phyloP scores from a whole-genome alignment of 2,329 filamentous ascomycete species.

The Trichophyton benhamiae region DNA sequence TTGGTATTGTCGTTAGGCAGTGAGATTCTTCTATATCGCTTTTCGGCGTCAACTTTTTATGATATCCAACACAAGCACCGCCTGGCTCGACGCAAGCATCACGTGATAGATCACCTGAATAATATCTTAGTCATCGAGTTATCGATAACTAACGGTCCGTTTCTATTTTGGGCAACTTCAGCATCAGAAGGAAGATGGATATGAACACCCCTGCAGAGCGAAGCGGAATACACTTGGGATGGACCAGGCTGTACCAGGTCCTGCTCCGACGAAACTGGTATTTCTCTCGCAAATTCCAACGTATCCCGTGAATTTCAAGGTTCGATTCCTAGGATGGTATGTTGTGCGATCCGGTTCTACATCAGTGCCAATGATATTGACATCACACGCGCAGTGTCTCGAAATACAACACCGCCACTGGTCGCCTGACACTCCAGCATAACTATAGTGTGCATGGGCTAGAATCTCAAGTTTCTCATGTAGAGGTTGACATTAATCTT shows the following conservation, averaged over 20 bases:
- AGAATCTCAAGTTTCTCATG: conserved; percentile 19
- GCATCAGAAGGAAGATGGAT: background rate
- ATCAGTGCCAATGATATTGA: background rate
- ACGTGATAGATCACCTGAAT: background rate
- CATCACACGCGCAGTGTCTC: conserved; percentile 40
- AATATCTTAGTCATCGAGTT: background rate
- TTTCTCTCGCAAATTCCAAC: conserved; percentile 51
- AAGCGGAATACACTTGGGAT: conserved; percentile 17
- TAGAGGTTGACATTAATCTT: conserved; percentile 60
- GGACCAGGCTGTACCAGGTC: conserved; percentile 35
- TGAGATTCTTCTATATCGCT: background rate
- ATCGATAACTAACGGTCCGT: background rate
- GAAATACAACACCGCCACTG: conserved; percentile 45
- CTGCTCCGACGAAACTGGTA: conserved; percentile 47
- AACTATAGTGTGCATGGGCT: conserved; percentile 35
- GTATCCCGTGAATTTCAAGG: conserved; percentile 54
- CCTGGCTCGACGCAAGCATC: background rate
- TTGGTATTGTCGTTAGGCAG: background rate
- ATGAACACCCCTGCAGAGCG: background rate
- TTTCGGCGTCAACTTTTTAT: background rate
- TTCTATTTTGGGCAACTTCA: background rate
- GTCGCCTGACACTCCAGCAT: conserved; percentile 56
- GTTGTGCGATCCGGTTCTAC: conserved; percentile 20
- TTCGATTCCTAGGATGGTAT: conserved; percentile 87
- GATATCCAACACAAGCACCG: background rate